These are phyloP conservation scores for Boletus sp. DNA, from an alignment of 1,284 basidiomycete species.

Conservation along the genomic window DNA sequence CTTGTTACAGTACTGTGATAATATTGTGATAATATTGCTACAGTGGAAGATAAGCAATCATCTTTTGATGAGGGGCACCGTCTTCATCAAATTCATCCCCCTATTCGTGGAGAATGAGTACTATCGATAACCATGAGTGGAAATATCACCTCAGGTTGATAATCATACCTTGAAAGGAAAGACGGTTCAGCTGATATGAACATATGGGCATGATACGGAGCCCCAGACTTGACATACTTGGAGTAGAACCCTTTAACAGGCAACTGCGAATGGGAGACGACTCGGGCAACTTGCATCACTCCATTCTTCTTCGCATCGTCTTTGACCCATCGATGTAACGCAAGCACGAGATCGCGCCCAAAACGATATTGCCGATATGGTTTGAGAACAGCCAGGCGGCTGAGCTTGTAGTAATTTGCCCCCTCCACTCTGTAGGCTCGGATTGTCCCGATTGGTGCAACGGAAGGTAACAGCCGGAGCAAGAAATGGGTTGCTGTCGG, in stretches of 20 bases:
- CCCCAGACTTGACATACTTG: slow-evolving; percentile 49
- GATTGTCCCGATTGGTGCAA: slow-evolving; percentile 66
- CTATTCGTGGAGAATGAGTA: slow-evolving; percentile 38
- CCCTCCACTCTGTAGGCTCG: slow-evolving; percentile 29
- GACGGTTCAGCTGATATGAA: slow-evolving; percentile 8
- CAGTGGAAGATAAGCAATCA: slow-evolving; percentile 57
- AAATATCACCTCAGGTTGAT: slow-evolving; percentile 52
- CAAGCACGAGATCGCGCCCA: slow-evolving; percentile 60
- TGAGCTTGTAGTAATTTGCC: slow-evolving; percentile 59
- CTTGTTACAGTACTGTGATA: slow-evolving; percentile 26
- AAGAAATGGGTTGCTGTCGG: slow-evolving; percentile 65
- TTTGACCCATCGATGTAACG: slow-evolving; percentile 57
- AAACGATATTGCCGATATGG: slow-evolving; percentile 62
- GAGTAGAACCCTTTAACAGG: slow-evolving; percentile 69
- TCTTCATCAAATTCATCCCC: slow-evolving; percentile 78
- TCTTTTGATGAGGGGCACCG: slow-evolving; percentile 76
- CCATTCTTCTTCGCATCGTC: slow-evolving; percentile 39
- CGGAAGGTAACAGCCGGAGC: slow-evolving; percentile 59
- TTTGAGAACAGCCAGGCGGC: slow-evolving; percentile 64
- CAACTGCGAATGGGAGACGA: slow-evolving; percentile 68
- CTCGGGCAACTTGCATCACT: slow-evolving; percentile 32
- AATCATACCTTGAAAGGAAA: slow-evolving; percentile 58
- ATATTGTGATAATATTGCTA: slow-evolving; percentile 31
- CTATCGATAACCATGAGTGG: slow-evolving; percentile 16
- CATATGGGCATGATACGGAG: slow-evolving; percentile 1